Evolutionary conservation across 148 eudicot genomes (phyloP).

Genomic region (Talinum fruticosum): DNA sequence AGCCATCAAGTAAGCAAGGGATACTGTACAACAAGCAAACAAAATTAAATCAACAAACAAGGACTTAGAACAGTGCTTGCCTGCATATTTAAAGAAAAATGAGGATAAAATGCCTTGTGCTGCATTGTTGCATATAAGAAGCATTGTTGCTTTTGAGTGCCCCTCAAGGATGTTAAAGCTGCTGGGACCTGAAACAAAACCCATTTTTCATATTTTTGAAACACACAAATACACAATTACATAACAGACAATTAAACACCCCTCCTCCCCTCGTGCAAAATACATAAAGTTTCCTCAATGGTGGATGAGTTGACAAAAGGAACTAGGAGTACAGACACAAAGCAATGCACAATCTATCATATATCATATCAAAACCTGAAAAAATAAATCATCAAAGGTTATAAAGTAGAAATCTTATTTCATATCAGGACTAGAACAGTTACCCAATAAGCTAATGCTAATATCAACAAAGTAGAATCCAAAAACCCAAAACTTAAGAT

Average conservation of each 20-base stretch:
- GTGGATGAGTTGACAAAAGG: too few relatives aligned
- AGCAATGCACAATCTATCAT: too few relatives aligned
- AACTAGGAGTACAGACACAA: too few relatives aligned
- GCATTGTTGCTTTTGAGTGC: conserved; percentile 67
- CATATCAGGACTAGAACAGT: too few relatives aligned
- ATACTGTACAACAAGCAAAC: background rate
- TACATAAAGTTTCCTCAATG: too few relatives aligned
- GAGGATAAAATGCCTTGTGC: conserved; percentile 67
- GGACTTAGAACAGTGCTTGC: conserved; percentile 25
- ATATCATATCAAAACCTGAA: too few relatives aligned
- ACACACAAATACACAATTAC: background rate
- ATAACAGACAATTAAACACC: background rate
- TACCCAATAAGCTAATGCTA: too few relatives aligned
- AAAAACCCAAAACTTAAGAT: too few relatives aligned
- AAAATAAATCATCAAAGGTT: too few relatives aligned
- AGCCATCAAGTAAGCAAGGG: conserved; percentile 9
- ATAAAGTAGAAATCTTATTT: too few relatives aligned
- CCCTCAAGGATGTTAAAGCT: conserved; percentile 62
- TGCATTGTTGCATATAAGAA: conserved; percentile 62
- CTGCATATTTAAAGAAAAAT: conserved; percentile 74
- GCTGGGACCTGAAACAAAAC: conserved; percentile 46
- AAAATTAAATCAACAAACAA: background rate
- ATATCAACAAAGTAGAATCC: too few relatives aligned
- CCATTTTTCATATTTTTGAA: background rate
- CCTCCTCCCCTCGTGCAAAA: background rate